Conservation (phyloP, 192 early-diverging fungal genomes). For the Coemansia sp. region DNA sequence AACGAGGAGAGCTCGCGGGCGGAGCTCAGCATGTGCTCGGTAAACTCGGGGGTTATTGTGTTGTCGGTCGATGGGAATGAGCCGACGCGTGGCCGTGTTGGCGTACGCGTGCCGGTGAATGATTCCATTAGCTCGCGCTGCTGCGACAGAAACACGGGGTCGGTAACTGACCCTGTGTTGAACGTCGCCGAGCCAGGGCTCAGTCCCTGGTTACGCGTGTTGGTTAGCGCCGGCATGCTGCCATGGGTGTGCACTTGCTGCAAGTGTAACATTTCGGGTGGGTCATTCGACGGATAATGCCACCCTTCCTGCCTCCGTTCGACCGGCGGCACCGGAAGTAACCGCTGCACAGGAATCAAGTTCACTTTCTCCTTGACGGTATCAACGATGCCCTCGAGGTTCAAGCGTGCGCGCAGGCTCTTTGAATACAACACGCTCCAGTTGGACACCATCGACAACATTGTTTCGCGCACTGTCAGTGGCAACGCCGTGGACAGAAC, state of each 20-base stretch:
- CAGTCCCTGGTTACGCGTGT: neutral
- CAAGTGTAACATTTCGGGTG: neutral
- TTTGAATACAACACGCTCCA: conserved; percentile 42
- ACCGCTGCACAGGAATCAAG: conserved; percentile 19
- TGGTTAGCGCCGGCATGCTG: conserved; percentile 12
- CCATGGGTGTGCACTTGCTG: conserved; percentile 10
- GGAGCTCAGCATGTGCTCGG: conserved; percentile 36
- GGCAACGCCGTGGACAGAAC: conserved; percentile 29
- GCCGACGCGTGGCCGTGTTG: neutral
- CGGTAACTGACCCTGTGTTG: neutral
- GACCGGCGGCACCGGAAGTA: conserved; percentile 34
- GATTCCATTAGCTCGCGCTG: conserved; percentile 30
- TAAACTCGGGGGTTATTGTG: conserved; percentile 30
- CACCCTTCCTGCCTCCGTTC: conserved; percentile 26
- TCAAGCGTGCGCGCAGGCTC: conserved; percentile 25
- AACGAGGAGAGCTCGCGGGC: conserved; percentile 30
- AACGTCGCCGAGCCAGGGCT: neutral
- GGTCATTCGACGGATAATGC: conserved; percentile 23
- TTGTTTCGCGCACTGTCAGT: conserved; percentile 41
- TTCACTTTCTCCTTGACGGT: conserved; percentile 23
- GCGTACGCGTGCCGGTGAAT: neutral
- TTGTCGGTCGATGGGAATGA: conserved; percentile 9
- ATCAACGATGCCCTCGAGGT: conserved; percentile 43
- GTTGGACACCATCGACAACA: conserved; percentile 50
- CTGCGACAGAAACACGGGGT: conserved; percentile 32